phyloP scores from a whole-genome alignment of 1,284 basidiomycete species.

The Ustilago esculenta region DNA sequence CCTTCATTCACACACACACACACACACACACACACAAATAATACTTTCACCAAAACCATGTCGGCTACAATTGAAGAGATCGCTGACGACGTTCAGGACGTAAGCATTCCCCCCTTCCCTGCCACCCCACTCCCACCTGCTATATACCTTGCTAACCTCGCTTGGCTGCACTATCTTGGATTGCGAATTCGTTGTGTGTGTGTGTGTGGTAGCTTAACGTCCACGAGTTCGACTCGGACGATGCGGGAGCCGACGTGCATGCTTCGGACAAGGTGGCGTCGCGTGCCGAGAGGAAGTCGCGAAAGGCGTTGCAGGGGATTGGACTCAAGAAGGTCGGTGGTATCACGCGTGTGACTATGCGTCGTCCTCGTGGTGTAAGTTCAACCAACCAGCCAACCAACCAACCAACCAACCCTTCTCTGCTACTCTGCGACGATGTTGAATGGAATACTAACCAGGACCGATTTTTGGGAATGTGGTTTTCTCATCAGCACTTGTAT shows the following conservation, averaged over 20 bases:
- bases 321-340: constrained; percentile 81
- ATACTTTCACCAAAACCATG: too few species aligned
- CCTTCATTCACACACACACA: too few species aligned
- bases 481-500: constrained; percentile 92
- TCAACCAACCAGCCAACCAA: too few species aligned
- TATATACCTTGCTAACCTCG: too few species aligned
- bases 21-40: too few species aligned
- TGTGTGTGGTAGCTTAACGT: constrained; percentile 64
- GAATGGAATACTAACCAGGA: too few species aligned
- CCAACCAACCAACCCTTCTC: neutral
- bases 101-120: constrained; percentile 67
- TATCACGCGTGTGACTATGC: constrained; percentile 93
- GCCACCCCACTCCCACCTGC: too few species aligned
- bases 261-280: constrained; percentile 91
- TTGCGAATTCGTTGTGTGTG: too few species aligned
- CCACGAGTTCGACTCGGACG: constrained; percentile 74
- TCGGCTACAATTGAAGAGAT: constrained; percentile 79
- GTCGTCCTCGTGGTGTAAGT: constrained; percentile 90
- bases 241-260: constrained; percentile 73
- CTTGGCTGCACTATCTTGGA: too few species aligned
- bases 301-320: constrained; percentile 65
- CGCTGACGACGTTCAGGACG: constrained; percentile 72
- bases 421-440: too few species aligned
- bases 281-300: constrained; percentile 65
- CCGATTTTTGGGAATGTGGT: too few species aligned